Evolutionary conservation across 176 grass and related monocot genomes (phyloP).

Genomic region (Bromus sterilis): DNA sequence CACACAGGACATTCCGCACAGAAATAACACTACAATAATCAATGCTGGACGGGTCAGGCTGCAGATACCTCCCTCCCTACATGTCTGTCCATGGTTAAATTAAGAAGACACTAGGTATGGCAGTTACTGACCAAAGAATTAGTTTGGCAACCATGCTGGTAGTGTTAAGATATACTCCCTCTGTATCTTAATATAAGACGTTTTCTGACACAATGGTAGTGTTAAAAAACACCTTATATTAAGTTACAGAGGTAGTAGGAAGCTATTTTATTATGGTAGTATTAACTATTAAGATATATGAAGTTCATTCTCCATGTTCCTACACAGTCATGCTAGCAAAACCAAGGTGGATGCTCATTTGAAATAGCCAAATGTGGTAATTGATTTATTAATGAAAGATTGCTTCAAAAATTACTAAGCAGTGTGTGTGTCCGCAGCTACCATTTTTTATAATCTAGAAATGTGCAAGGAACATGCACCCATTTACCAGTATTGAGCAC

Average conservation of each 20-base stretch:
- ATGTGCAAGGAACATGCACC: background rate
- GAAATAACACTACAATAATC: background rate
- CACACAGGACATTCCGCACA: background rate
- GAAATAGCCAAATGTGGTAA: background rate
- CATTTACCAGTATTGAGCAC: background rate
- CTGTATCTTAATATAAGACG: too few species aligned
- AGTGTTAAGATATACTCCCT: background rate
- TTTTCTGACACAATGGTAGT: too few species aligned
- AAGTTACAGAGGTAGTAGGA: too few species aligned
- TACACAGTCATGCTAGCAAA: background rate
- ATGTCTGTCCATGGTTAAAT: constrained; percentile 67
- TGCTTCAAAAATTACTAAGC: constrained; percentile 2
- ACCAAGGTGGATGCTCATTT: background rate
- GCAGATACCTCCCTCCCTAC: constrained; percentile 73
- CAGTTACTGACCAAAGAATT: background rate
- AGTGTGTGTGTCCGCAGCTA: background rate
- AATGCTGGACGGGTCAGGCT: constrained; percentile 18
- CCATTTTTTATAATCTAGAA: background rate
- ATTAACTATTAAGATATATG: background rate
- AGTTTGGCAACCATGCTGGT: background rate
- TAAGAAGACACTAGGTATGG: constrained; percentile 37
- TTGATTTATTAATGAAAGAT: background rate
- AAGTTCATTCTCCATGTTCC: background rate
- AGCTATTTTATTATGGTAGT: background rate
- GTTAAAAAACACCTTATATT: too few species aligned